Evolutionary conservation across 495 filamentous ascomycete genomes (phyloP), one percentile per base, ranked within the genome.

Genomic region (Lindgomyces ingoldianus): DNA sequence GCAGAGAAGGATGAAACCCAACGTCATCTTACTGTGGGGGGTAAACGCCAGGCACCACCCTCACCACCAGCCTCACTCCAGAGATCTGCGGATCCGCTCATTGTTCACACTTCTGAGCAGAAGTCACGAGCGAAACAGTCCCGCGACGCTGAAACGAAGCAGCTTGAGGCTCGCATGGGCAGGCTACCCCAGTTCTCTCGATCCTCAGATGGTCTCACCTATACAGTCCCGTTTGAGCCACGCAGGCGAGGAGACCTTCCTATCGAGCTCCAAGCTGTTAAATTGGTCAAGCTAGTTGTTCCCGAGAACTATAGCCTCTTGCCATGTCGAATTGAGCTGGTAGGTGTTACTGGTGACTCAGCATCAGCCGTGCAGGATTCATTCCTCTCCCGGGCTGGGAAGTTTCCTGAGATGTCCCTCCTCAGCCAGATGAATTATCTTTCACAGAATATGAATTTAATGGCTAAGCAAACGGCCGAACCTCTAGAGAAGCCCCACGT

Each of bases 361-460:
- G 87, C 84, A 1, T 80, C 78, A 57, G 76, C 78, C 2, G 78
- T 91, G 14, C 85, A 93, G 71, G 76, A 77, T 57, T 81, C 85
- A 2, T 96, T 96, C 65, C 73, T 78, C 12, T 68, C 81, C 51
- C 88, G 82, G 75, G 74, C 85, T 9, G 71, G 69, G 25, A 77
- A 86, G 25, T 81, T 84, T 30, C 59, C 49, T 26, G 79, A 88
- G 48, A 76, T 86, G 75, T 85, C 83, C 10, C 67, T 96, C 66
- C 87, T 89, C 73, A 88, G 83, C 39, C 87, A 89, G 53, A 69
- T 95, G 66, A 96, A 96, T 70, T 90, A 88, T 59, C 74, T 96
- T 45, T 80, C 84, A 0, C 86, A 88, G 72, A 91, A 92, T 64
- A 82, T 95, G 70, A 85, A 89, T 65, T 72, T 77, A 0, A 78